A percentile compares a stretch with the other conserved stretches of the same genome.
phyloP scores from a whole-genome alignment of 2,329 filamentous ascomycete genomes.

The Colletotrichum aenigma region DNA sequence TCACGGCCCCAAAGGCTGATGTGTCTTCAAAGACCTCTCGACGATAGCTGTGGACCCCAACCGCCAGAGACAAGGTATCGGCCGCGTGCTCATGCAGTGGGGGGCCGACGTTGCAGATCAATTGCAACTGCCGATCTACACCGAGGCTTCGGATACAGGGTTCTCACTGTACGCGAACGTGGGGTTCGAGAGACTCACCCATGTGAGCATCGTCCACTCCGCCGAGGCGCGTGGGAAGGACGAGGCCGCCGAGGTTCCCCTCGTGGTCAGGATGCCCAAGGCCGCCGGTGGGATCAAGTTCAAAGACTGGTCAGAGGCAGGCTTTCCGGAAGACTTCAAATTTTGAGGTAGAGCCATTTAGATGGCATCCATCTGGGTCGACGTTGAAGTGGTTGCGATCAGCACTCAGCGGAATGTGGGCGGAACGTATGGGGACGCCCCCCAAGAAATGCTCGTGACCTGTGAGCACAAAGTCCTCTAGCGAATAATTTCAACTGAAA shows the following conservation, averaged over 20 bases:
- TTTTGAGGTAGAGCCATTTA: not conserved
- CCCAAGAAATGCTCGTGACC: accelerated
- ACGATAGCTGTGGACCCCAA: constrained; percentile 48
- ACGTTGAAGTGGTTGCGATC: not conserved
- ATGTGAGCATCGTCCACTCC: not conserved
- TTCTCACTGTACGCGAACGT: constrained; percentile 40
- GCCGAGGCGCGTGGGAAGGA: constrained; percentile 33
- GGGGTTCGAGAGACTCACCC: not conserved
- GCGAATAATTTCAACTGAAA: not conserved
- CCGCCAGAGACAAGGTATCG: constrained; percentile 34
- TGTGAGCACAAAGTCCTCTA: not conserved
- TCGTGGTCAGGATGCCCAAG: constrained; percentile 45
- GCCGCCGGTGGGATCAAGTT: constrained; percentile 33
- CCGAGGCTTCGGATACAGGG: constrained; percentile 47
- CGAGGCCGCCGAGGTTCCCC: constrained; percentile 38
- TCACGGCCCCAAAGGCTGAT: not conserved
- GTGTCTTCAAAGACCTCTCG: constrained; percentile 35
- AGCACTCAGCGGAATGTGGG: not conserved
- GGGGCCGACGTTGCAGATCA: constrained; percentile 38
- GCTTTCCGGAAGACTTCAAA: not conserved
- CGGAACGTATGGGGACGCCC: not conserved
- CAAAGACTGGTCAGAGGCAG: constrained; percentile 32
- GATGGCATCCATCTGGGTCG: not conserved
- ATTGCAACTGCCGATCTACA: constrained; percentile 43
- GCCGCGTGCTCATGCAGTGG: constrained; percentile 42